Conservation (phyloP, 306 rosid genomes). For the Quercus engelmannii region DNA sequence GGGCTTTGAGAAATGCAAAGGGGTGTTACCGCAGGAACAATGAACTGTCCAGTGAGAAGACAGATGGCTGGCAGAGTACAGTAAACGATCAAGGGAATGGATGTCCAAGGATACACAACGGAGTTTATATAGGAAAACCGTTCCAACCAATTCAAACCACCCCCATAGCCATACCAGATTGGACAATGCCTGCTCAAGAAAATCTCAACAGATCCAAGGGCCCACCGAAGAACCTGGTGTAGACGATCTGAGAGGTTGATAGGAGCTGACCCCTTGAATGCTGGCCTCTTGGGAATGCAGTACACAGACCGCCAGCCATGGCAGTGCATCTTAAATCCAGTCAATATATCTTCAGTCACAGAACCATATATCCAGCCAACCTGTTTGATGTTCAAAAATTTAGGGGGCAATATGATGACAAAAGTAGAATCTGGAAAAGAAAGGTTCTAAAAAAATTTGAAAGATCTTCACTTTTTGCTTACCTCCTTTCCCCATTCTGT, state of each 20-base stretch:
- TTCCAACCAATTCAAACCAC: constrained; percentile 81
- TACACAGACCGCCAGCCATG: constrained; percentile 99
- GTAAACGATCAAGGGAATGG: constrained; percentile 81
- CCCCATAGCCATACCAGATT: constrained; percentile 92
- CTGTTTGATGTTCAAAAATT: constrained; percentile 37
- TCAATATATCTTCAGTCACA: constrained; percentile 96
- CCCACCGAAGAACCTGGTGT: constrained; percentile 98
- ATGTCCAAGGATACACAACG: constrained; percentile 88
- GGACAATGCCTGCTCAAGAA: constrained; percentile 94
- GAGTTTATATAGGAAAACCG: constrained; percentile 89
- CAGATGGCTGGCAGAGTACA: constrained; percentile 95
- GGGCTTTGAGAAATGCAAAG: background rate
- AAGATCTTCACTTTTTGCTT: constrained; percentile 2
- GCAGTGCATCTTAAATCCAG: constrained; percentile 99
- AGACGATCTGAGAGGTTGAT: constrained; percentile 94
- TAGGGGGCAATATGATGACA: constrained; percentile 4
- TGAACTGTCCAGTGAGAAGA: constrained; percentile 87
- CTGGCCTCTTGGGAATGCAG: constrained; percentile 85
- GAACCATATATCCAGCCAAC: constrained; percentile 99
- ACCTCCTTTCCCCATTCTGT: constrained; percentile 99
- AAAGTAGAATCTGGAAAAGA: constrained; percentile 10
- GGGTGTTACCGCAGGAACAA: constrained; percentile 88
- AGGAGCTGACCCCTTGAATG: constrained; percentile 98
- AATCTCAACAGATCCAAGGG: constrained; percentile 94
- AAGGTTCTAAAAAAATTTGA: background rate